Conservation (phyloP, 371 early-diverging fungal species). For the Coemansia sp. region DNA sequence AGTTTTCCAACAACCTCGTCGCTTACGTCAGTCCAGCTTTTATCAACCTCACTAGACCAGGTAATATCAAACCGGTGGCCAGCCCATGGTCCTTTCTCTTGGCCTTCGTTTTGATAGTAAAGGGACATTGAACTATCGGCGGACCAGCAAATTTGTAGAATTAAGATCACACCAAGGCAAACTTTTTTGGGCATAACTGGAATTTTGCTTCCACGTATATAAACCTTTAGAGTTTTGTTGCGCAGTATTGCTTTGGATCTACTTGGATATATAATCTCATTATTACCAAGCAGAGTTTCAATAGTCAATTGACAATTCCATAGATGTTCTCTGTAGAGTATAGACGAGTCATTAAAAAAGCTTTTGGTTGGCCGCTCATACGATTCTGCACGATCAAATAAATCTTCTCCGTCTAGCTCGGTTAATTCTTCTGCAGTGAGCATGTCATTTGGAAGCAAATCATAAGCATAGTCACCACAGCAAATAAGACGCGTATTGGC, state of each 20-base stretch:
- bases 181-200: neutral
- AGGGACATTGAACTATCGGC: neutral
- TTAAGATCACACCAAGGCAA: neutral
- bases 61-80: neutral
- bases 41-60: neutral
- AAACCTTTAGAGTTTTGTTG: neutral
- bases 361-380: neutral
- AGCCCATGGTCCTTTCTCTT: neutral
- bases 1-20: too few relatives aligned
- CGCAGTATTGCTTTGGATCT: neutral
- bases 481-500: neutral
- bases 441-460: neutral
- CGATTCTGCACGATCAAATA: neutral
- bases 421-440: neutral
- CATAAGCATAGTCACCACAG: neutral
- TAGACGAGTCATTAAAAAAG: neutral
- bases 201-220: neutral
- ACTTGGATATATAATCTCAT: neutral
- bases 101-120: neutral
- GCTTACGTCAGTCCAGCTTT: neutral
- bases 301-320: neutral
- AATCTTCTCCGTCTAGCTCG: neutral
- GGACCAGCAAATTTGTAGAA: neutral
- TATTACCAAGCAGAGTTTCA: neutral
- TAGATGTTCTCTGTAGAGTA: neutral